These are phyloP conservation scores for Malus hybrid DNA, from an alignment of 331 rosid species.

Conservation along the genomic window DNA sequence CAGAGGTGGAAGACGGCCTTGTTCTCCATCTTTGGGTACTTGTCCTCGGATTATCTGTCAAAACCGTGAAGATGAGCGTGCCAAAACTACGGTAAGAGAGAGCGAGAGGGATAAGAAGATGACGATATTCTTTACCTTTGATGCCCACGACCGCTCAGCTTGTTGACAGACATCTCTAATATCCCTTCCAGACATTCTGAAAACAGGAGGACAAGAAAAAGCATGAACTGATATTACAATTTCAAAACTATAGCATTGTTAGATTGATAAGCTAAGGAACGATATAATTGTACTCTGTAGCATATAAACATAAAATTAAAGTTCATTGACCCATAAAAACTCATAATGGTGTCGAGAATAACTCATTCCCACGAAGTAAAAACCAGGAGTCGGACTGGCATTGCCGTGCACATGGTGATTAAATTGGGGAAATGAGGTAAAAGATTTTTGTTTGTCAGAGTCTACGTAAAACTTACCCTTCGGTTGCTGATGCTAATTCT, in stretches of 20 bases:
- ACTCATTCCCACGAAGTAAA: too few relatives aligned
- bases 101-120: neutral
- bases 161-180: conserved; percentile 81
- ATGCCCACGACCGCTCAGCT: conserved; percentile 93
- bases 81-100: neutral
- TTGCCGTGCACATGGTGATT: neutral
- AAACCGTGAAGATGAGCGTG: neutral
- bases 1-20: conserved; percentile 49
- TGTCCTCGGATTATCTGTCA: conserved; percentile 73
- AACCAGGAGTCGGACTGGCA: neutral
- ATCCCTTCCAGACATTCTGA: conserved; percentile 95
- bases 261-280: neutral
- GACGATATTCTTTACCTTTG: conserved; percentile 45
- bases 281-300: neutral
- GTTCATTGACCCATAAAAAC: too few relatives aligned
- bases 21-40: conserved; percentile 43
- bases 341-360: too few relatives aligned
- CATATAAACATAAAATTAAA: too few relatives aligned
- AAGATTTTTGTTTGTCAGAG: neutral
- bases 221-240: neutral
- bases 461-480: conserved; percentile 44
- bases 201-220: neutral
- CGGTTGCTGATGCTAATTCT: conserved; percentile 62
- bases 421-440: neutral
- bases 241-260: neutral